Evolutionary conservation across 208 protist genomes (phyloP), one percentile per base, ranked within the genome.

Genomic region (Crithidia bombi): DNA sequence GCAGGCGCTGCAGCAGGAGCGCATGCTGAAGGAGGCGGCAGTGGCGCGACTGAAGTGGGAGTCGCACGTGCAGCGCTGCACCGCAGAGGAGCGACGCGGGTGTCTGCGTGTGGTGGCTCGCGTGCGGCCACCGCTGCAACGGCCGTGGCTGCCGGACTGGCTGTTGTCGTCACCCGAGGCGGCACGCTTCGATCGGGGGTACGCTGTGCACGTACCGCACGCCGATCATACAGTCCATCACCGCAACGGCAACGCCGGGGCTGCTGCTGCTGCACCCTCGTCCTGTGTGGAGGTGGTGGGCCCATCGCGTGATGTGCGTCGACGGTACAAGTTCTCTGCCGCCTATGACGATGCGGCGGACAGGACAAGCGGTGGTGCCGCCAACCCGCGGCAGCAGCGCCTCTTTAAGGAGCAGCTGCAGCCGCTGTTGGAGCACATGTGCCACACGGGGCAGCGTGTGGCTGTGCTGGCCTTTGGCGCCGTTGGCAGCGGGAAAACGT

Each of bases 401-500:
- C 65, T 82, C 46, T 82, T 82, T 49, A 56, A 69, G 50, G 58
- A 73, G 28, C 62, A 82, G 59, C 58, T 82, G 26, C 58, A 61
- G 49, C 77, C 77, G 17, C 62, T 82, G 61, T 46, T 82, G 62
- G 71, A 73, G 65, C 61, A 75, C 65, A 77, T 81, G 70, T 81
- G 69, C 65, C 57, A 35, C 47, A 66, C 62, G 0, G 70, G 70
- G 21, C 59, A 78, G 46, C 39, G 81, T 67, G 75, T 84, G 11
- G 85, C 71, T 15, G 72, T 95, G 17, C 28, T 93, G 28, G 86
- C 85, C 2, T 86, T 87, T 51, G 90, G 90, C 6, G 72, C 86
- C 28, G 88, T 85, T 12, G 85, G 87, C 32, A 82, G 69, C 44
- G 90, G 90, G 30, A 95, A 95, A 62, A 91, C 84, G 15, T 75